These are phyloP conservation scores for Talaromyces sp. DNA, from an alignment of 2,329 filamentous ascomycete species.

Conservation along the genomic window DNA sequence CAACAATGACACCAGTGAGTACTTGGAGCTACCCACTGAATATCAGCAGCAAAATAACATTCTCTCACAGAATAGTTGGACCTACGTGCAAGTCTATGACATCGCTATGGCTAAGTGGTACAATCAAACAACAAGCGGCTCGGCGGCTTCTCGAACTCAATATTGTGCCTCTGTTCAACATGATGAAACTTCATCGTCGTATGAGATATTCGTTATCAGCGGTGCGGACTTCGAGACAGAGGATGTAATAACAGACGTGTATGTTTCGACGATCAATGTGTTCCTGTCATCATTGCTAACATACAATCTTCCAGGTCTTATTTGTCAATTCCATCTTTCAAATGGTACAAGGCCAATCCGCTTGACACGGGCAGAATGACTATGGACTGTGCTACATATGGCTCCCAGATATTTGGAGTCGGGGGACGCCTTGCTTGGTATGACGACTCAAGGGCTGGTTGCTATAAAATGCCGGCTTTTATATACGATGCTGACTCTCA, in stretches of 20 bases:
- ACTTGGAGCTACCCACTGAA: too few species aligned
- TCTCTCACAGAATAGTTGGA: not conserved
- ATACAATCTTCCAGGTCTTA: not conserved
- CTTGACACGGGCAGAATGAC: not conserved
- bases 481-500: not conserved
- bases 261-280: not conserved
- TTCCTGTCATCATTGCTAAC: not conserved
- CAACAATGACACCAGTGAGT: not conserved
- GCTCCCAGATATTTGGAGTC: not conserved
- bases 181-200: not conserved
- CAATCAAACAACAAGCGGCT: not conserved
- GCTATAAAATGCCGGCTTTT: not conserved
- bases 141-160: not conserved
- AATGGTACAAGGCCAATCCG: not conserved
- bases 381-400: not conserved
- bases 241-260: not conserved
- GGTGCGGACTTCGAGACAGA: not conserved
- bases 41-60: not conserved
- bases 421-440: not conserved
- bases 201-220: not conserved
- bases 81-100: slow-evolving; percentile 1
- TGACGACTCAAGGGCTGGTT: not conserved
- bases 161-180: not conserved
- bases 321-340: not conserved
- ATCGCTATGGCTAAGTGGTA: not conserved